phyloP scores from a whole-genome alignment of 805 yeast species.

The Starmera dryadoides region DNA sequence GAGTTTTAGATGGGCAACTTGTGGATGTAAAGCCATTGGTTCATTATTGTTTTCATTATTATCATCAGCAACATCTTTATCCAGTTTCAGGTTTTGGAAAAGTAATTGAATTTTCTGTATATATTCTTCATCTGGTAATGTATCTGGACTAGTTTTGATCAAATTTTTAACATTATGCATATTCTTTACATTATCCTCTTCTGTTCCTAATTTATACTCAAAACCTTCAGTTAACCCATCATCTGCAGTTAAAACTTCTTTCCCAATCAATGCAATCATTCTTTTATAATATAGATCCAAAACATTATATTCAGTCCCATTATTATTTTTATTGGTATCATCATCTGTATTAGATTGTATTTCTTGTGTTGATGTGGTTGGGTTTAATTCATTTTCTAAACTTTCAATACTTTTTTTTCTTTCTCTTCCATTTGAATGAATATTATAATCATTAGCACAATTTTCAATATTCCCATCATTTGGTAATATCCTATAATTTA shows the following conservation, averaged over 20 bases:
- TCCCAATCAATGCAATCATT: conserved; percentile 45
- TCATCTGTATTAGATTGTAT: neutral
- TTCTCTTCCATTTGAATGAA: conserved; percentile 2
- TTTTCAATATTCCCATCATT: conserved; percentile 30
- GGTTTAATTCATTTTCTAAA: conserved; percentile 6
- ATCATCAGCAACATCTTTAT: neutral
- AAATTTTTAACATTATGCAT: conserved; percentile 1
- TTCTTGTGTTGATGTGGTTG: neutral
- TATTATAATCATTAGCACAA: conserved; percentile 25
- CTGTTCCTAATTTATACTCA: conserved; percentile 3
- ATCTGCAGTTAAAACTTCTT: conserved; percentile 9
- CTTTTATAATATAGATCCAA: conserved; percentile 40
- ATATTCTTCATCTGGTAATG: conserved; percentile 14
- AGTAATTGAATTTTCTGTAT: conserved; percentile 4
- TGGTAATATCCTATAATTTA: conserved; percentile 73
- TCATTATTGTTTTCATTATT: neutral
- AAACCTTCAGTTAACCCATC: conserved; percentile 2
- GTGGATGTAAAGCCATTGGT: neutral
- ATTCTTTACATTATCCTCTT: neutral
- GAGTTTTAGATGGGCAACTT: neutral
- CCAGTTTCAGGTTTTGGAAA: neutral
- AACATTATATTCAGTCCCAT: conserved; percentile 29
- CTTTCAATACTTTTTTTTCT: conserved; percentile 14
- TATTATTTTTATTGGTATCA: neutral
- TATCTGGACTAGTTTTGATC: conserved; percentile 22